A percentile compares a stretch with the other conserved stretches of the same genome.
These are phyloP conservation scores for Incumbomyces delicatus DNA, from an alignment of 2,329 filamentous ascomycete species.

Conservation along the genomic window DNA sequence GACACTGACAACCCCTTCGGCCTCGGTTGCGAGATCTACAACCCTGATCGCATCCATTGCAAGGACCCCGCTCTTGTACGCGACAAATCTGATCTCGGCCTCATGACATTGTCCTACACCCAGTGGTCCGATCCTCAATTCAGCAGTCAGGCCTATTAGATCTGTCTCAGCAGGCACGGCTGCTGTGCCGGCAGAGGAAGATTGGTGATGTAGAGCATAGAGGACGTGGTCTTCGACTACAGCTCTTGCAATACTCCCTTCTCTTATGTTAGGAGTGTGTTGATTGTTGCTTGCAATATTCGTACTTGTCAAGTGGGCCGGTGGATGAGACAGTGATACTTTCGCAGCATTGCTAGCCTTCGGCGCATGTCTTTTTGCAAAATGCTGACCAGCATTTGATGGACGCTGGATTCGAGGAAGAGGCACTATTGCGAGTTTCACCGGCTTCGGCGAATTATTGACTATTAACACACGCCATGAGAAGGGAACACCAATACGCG, in stretches of 20 bases:
- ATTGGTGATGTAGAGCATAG: slow-evolving; percentile 41
- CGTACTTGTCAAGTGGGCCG: not conserved
- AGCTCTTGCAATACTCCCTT: slow-evolving; percentile 36
- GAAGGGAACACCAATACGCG: slow-evolving; percentile 44
- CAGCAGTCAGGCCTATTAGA: slow-evolving; percentile 47
- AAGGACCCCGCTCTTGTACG: slow-evolving; percentile 23
- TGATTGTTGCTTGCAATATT: slow-evolving; percentile 8
- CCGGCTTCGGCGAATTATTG: slow-evolving; percentile 45
- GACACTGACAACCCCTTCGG: slow-evolving; percentile 15
- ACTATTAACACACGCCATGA: slow-evolving; percentile 49
- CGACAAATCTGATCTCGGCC: slow-evolving; percentile 40
- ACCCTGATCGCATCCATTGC: slow-evolving; percentile 23
- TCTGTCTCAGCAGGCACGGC: slow-evolving; percentile 41
- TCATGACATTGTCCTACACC: slow-evolving; percentile 38
- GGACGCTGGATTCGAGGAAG: slow-evolving; percentile 32
- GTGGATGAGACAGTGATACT: slow-evolving; percentile 10
- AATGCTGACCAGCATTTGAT: slow-evolving; percentile 18
- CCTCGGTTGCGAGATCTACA: slow-evolving; percentile 17
- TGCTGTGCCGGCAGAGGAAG: slow-evolving; percentile 19
- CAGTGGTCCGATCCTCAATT: slow-evolving; percentile 40
- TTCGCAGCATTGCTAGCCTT: slow-evolving; percentile 38
- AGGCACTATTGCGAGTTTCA: slow-evolving; percentile 46
- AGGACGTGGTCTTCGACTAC: slow-evolving; percentile 49
- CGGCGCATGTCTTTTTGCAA: slow-evolving; percentile 31
- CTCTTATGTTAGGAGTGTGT: slow-evolving; percentile 8